Percentiles rank a stretch among this genome's conserved stretches.
Conservation (phyloP, 495 filamentous ascomycete species). For the Aspergillus avenaceus region DNA sequence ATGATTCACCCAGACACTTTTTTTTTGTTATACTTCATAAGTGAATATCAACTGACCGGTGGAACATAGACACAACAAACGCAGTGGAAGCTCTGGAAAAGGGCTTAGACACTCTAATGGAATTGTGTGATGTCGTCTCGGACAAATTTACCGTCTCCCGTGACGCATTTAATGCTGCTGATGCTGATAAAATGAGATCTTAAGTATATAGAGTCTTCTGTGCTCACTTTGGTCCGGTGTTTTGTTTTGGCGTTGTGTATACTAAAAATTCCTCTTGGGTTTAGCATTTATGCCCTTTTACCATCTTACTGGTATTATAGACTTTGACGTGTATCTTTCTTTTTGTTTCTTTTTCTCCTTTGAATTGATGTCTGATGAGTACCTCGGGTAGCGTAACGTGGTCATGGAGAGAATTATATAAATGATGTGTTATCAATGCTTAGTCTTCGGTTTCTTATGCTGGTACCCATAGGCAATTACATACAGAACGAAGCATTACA, state of each 20-base stretch:
- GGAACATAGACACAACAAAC: constrained; percentile 62
- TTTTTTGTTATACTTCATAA: neutral
- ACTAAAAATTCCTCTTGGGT: constrained; percentile 8
- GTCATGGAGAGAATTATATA: too few relatives aligned
- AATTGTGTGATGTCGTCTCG: constrained; percentile 84
- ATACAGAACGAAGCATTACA: too few relatives aligned
- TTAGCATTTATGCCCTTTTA: neutral
- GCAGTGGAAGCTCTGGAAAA: constrained; percentile 84
- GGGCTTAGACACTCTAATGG: constrained; percentile 80
- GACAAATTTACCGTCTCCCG: constrained; percentile 73
- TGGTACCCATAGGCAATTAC: too few relatives aligned
- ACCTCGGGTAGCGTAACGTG: too few relatives aligned
- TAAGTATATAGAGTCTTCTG: constrained; percentile 10
- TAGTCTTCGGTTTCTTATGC: too few relatives aligned
- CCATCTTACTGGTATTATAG: neutral
- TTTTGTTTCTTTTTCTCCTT: too few relatives aligned
- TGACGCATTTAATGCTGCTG: constrained; percentile 54
- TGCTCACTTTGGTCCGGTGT: neutral
- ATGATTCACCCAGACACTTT: constrained; percentile 22
- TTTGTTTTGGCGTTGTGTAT: constrained; percentile 11
- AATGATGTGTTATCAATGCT: too few relatives aligned
- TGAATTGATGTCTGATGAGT: too few relatives aligned
- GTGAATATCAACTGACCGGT: neutral
- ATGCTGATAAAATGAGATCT: constrained; percentile 33
- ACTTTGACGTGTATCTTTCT: neutral